These are phyloP conservation scores for Calonectria naviculata DNA, from an alignment of 2,329 filamentous ascomycete genomes.

Conservation along the genomic window DNA sequence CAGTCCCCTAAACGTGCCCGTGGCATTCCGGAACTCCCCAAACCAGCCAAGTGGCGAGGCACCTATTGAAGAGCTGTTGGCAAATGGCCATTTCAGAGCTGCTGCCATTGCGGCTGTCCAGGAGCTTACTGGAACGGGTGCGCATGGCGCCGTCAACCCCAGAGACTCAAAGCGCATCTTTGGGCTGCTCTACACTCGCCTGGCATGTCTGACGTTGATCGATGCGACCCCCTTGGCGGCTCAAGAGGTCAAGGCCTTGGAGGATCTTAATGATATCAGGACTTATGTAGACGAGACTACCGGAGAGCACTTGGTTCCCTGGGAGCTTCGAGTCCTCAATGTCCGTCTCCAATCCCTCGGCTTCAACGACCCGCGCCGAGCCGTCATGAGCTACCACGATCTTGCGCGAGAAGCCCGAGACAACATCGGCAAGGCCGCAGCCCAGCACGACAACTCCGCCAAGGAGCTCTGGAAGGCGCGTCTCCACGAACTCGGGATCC, in stretches of 20 bases:
- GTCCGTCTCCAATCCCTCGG: constrained; percentile 88
- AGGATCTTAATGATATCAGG: constrained; percentile 67
- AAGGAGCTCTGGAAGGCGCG: constrained; percentile 76
- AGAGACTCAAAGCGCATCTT: constrained; percentile 77
- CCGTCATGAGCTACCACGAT: constrained; percentile 92
- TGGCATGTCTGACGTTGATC: constrained; percentile 85
- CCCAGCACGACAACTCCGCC: constrained; percentile 62
- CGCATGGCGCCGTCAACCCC: constrained; percentile 57
- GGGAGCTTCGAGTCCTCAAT: constrained; percentile 85
- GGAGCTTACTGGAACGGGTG: constrained; percentile 64
- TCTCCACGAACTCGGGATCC: constrained; percentile 79
- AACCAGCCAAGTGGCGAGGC: constrained; percentile 72
- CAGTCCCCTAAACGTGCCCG: constrained; percentile 68
- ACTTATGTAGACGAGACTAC: constrained; percentile 67
- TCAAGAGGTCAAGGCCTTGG: constrained; percentile 73
- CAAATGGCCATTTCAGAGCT: constrained; percentile 81
- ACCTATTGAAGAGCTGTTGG: constrained; percentile 75
- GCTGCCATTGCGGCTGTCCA: constrained; percentile 77
- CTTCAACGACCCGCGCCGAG: constrained; percentile 84
- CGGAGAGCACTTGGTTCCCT: constrained; percentile 79
- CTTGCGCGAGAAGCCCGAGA: constrained; percentile 81
- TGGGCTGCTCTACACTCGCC: constrained; percentile 80
- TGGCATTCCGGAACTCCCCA: constrained; percentile 76
- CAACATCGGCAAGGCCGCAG: constrained; percentile 61
- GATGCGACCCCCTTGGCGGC: constrained; percentile 76